These are phyloP conservation scores for Coniferiporia weirii DNA, from an alignment of 1,284 basidiomycete species.

Conservation along the genomic window DNA sequence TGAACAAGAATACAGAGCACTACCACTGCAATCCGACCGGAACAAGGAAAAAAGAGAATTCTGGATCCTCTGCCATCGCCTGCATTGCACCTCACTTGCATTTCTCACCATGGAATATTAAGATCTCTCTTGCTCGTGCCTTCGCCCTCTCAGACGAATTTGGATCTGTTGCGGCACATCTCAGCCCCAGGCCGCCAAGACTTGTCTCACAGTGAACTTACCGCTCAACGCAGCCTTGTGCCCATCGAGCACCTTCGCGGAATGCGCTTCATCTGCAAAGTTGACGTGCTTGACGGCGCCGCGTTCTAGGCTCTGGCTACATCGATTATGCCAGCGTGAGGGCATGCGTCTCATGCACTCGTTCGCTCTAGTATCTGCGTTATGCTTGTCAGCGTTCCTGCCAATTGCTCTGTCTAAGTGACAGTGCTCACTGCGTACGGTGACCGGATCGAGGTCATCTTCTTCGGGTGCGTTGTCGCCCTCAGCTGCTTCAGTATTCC, in stretches of 20 bases:
- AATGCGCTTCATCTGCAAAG: constrained; percentile 35
- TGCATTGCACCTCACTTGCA: neutral
- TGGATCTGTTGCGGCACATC: constrained; percentile 29
- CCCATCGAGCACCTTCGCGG: constrained; percentile 37
- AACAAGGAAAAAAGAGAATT: neutral
- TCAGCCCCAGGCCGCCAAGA: neutral
- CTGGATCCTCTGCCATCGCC: neutral
- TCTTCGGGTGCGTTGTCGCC: constrained; percentile 19
- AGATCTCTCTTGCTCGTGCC: constrained; percentile 40
- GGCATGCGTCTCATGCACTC: constrained; percentile 31
- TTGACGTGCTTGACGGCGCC: constrained; percentile 22
- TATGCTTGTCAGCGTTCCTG: constrained; percentile 45
- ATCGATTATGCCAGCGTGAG: constrained; percentile 34
- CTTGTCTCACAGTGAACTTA: constrained; percentile 23
- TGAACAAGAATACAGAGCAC: too few species aligned
- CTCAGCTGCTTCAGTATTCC: constrained; percentile 11
- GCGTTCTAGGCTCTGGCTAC: constrained; percentile 28
- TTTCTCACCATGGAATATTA: constrained; percentile 28
- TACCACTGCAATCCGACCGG: neutral
- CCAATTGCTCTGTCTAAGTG: constrained; percentile 20
- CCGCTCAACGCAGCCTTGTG: constrained; percentile 47
- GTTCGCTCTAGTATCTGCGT: constrained; percentile 29
- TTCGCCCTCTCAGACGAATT: constrained; percentile 35
- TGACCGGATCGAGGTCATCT: constrained; percentile 2
- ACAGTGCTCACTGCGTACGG: neutral